Conservation (phyloP, 345 rosid genomes). For the Rhodamnia rubescens region DNA sequence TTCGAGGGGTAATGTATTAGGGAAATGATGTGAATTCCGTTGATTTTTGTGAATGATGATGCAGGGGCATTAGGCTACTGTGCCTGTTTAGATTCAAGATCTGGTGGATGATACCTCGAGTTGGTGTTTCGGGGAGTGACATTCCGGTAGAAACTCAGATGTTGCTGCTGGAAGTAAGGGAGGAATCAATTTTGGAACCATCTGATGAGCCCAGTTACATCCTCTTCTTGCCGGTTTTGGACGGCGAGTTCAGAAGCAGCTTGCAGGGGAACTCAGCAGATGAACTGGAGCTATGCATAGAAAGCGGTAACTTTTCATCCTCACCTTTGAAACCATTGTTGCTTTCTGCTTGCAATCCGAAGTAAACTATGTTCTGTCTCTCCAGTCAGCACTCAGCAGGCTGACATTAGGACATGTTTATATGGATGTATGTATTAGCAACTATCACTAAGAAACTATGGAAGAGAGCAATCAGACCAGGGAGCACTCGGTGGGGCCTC, state of each 20-base stretch:
- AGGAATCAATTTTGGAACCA: not conserved
- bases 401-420: not conserved
- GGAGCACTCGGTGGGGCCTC: not conserved
- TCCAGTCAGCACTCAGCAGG: not conserved
- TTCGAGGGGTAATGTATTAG: not conserved
- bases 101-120: slow-evolving; percentile 47
- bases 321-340: not conserved
- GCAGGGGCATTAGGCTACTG: slow-evolving; percentile 31
- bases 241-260: slow-evolving; percentile 41
- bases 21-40: not conserved
- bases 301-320: slow-evolving; percentile 24
- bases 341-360: not conserved
- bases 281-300: slow-evolving; percentile 44
- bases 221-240: slow-evolving; percentile 37
- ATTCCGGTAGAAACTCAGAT: slow-evolving; percentile 53
- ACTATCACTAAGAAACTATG: not conserved
- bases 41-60: not conserved
- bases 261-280: slow-evolving; percentile 38
- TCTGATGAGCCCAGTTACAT: slow-evolving; percentile 8
- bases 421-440: not conserved
- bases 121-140: slow-evolving; percentile 42
- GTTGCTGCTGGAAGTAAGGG: slow-evolving; percentile 31
- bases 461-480: not conserved
- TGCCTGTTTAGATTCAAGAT: slow-evolving; percentile 38
- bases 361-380: not conserved